Evolutionary conservation across 108 stramenopile species (phyloP), one percentile per base, ranked within the genome.

Genomic region (Conticribra guillardii): DNA sequence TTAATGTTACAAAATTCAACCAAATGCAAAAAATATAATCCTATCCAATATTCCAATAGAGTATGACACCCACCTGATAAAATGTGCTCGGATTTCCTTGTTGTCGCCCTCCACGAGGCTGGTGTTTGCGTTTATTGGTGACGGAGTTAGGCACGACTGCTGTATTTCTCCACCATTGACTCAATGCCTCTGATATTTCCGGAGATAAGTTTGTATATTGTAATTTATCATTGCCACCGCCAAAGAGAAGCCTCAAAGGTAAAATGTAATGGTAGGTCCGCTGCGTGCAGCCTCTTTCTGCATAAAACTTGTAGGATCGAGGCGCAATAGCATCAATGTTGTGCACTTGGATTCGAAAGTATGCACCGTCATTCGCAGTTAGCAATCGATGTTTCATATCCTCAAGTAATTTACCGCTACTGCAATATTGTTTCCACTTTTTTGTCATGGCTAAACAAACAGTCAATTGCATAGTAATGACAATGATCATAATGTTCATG

Each of bases 281-380:
- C 63, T 93, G 92, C 17, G 89, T 87, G 49, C 84, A 82, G 46
- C 84, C 74, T 55, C 70, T 55, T 77, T 93, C 92, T 23, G 87
- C 87, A 61, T 90, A 84, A 31, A 88, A 80, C 26, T 72, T 82
- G 26, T 47, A 69, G 9, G 77, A 79, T 17, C 77, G 71, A n/a
- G 71, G 71, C 15, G 69, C 59, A 18, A 77, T 37, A 19, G 76
- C 75, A 47, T 77, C 76, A 33, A 81, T 61, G 21, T 31, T 33
- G 55, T 72, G 66, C 2, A 79, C 26, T 53, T 44, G 66, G 61
- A 79, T 68, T 46, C 64, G 48, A 17, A 71, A 1, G 16, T 21
- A 11, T n/a, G n/a, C 0, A 18, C 23, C 22, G 16, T 30, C 57
- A 19, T 51, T 49, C 19, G 5, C 28, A 0, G 1, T 21, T 18